A percentile compares a stretch with the other conserved stretches of the same genome.
These are phyloP conservation scores for Peltaster fructicola DNA, from an alignment of 2,329 filamentous ascomycete species.

Conservation along the genomic window DNA sequence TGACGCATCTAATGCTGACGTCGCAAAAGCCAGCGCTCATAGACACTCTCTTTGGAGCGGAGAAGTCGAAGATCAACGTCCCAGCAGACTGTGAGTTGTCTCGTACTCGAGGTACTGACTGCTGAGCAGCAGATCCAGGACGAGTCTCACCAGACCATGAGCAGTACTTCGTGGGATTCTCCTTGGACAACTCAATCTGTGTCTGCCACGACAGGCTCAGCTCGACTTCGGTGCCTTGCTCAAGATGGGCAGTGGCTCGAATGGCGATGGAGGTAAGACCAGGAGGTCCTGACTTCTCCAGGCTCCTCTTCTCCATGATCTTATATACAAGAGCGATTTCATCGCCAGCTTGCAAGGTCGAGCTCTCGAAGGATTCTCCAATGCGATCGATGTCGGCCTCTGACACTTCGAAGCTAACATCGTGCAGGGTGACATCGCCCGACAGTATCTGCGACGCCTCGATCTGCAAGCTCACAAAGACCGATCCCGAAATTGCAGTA, in stretches of 20 bases:
- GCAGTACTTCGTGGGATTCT: no score
- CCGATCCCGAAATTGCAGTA: conserved; percentile 35
- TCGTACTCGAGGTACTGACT: no score
- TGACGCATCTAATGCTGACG: no score
- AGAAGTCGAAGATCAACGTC: no score
- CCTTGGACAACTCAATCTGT: conserved; percentile 10
- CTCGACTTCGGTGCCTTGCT: conserved; percentile 8
- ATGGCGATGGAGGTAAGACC: conserved; percentile 7
- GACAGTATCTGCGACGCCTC: conserved; percentile 13
- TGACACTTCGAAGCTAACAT: conserved; percentile 38
- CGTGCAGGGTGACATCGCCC: conserved; percentile 36
- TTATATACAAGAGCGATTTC: conserved; percentile 59
- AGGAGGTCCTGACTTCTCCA: neutral
- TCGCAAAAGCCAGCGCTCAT: no score
- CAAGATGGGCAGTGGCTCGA: conserved; percentile 8
- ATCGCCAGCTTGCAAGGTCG: conserved; percentile 40
- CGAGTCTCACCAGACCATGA: no score
- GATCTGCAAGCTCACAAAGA: conserved; percentile 14
- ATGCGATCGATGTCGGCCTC: conserved; percentile 37
- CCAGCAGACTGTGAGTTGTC: no score
- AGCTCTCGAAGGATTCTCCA: conserved; percentile 7
- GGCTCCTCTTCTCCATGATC: conserved; percentile 3
- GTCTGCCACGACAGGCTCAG: conserved; percentile 13
- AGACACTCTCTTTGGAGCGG: no score
- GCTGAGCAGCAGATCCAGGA: no score